Percentiles rank a stretch among this genome's conserved stretches.
Evolutionary conservation across 352 stramenopile genomes (phyloP).

Genomic region (Globisporangium barbulae): DNA sequence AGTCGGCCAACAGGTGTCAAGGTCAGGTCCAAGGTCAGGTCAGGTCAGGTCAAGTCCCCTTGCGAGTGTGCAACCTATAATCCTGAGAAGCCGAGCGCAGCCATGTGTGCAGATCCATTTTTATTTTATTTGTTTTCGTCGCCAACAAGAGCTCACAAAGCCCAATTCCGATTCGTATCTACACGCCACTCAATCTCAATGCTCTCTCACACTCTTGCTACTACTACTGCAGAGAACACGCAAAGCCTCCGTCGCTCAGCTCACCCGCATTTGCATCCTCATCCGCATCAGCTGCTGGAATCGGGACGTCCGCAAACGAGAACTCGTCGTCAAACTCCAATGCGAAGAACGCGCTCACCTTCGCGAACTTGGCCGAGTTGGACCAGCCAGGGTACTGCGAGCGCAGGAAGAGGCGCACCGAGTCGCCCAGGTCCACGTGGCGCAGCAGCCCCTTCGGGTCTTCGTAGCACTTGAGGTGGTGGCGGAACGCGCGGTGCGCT

Average conservation of each 20-base stretch:
- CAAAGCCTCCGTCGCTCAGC: background rate
- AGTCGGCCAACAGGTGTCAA: no score
- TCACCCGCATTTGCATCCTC: background rate
- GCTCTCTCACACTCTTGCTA: background rate
- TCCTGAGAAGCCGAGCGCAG: no score
- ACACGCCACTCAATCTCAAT: background rate
- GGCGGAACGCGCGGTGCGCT: slow-evolving; percentile 35
- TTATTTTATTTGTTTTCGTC: no score
- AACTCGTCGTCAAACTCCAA: slow-evolving; percentile 52
- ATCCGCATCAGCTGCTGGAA: background rate
- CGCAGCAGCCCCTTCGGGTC: slow-evolving; percentile 29
- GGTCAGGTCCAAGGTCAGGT: no score
- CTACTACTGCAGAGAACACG: background rate
- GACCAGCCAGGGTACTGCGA: slow-evolving; percentile 47
- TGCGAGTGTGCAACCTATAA: no score
- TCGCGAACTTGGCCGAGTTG: slow-evolving; percentile 57
- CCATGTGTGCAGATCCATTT: no score
- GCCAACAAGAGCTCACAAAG: no score
- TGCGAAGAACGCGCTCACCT: slow-evolving; percentile 41
- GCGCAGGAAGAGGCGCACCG: slow-evolving; percentile 44
- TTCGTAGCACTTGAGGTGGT: slow-evolving; percentile 54
- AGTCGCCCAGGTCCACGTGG: slow-evolving; percentile 37
- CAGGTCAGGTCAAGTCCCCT: no score
- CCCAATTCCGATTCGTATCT: background rate
- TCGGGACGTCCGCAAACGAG: slow-evolving; percentile 23